Conservation (phyloP, 495 filamentous ascomycete species). For the Penicillium taxi region DNA sequence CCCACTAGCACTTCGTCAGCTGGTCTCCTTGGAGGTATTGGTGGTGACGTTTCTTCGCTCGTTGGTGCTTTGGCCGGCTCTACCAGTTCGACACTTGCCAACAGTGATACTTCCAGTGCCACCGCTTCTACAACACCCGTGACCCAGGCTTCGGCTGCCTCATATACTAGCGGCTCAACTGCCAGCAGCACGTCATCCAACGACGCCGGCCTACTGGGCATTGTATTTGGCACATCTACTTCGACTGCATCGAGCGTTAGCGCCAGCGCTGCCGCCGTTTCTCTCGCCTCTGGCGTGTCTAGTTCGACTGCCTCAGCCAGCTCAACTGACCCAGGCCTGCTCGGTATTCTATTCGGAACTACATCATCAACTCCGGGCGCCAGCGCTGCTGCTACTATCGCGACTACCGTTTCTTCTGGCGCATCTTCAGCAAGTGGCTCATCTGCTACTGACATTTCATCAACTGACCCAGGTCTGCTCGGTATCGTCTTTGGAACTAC, state of each 20-base stretch:
- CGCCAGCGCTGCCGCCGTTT: neutral
- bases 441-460: neutral
- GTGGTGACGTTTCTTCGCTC: neutral
- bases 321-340: conserved; percentile 2
- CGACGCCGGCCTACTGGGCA: neutral
- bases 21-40: conserved; percentile 1
- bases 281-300: neutral
- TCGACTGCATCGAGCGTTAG: neutral
- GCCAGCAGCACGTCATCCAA: neutral
- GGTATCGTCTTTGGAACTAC: conserved; percentile 1
- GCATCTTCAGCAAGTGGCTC: no score
- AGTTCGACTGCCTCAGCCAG: conserved; percentile 2
- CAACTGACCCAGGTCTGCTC: neutral
- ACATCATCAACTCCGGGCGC: no score
- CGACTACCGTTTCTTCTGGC: conserved; percentile 2
- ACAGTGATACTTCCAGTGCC: neutral
- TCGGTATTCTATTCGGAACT: neutral
- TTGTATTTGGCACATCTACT: no score
- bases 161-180: neutral
- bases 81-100: no score
- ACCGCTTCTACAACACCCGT: neutral
- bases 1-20: neutral
- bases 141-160: neutral
- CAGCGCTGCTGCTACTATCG: conserved; percentile 3
- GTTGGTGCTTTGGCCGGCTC: neutral